Conservation (phyloP, 441 rosid species). For the Cnidoscolus chayamansa region DNA sequence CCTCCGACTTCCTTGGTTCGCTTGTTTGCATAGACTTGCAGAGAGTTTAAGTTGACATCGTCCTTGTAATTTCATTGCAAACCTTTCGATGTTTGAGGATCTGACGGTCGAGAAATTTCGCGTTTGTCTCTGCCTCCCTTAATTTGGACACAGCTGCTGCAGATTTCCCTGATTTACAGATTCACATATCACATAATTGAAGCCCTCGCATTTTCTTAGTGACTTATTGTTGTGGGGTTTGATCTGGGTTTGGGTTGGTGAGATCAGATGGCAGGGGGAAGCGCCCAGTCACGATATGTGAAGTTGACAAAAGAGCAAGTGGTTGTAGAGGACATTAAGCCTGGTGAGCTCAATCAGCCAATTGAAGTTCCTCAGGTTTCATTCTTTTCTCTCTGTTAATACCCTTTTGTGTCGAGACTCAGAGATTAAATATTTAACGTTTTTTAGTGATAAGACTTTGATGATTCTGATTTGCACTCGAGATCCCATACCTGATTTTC, state of each 20-base stretch:
- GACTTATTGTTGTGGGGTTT: background rate
- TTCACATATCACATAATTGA: background rate
- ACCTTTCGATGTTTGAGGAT: too few relatives aligned
- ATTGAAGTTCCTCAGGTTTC: constrained; percentile 80
- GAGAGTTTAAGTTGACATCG: too few relatives aligned
- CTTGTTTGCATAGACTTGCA: too few relatives aligned
- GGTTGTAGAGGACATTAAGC: constrained; percentile 63
- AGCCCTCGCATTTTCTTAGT: background rate
- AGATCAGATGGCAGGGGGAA: constrained; percentile 59
- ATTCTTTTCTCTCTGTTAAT: background rate
- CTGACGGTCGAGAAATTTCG: too few relatives aligned
- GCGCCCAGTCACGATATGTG: constrained; percentile 63
- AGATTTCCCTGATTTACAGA: constrained; percentile 2
- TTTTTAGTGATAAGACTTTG: too few relatives aligned
- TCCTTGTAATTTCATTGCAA: too few relatives aligned
- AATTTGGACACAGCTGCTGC: too few relatives aligned
- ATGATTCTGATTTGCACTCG: too few relatives aligned
- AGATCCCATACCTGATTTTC: background rate
- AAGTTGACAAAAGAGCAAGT: constrained; percentile 64
- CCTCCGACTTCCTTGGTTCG: too few relatives aligned
- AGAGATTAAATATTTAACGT: background rate
- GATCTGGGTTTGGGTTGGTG: constrained; percentile 6
- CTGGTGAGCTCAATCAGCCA: constrained; percentile 95
- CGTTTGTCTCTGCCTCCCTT: too few relatives aligned
- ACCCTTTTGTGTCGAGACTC: background rate